These are phyloP conservation scores for Erucastrum elatum DNA, from an alignment of 345 rosid species.

Conservation along the genomic window DNA sequence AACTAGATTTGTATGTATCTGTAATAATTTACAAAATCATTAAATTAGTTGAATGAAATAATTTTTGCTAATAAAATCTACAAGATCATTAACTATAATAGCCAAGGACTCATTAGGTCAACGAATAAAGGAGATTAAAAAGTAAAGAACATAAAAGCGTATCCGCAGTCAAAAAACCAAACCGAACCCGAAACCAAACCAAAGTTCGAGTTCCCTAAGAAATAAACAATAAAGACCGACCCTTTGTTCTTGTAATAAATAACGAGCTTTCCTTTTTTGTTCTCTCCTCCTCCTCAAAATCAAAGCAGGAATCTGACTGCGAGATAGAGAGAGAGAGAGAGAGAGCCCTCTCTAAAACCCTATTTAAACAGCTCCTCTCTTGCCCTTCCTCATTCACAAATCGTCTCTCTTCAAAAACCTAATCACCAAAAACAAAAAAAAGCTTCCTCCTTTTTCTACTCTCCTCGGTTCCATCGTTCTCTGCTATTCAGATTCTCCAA, in stretches of 20 bases:
- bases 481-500: not conserved
- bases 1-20: not conserved
- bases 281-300: not conserved
- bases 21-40: not conserved
- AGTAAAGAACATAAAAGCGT: not conserved
- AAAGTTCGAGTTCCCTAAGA: not conserved
- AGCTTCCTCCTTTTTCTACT: slow-evolving; percentile 11
- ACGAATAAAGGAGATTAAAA: not conserved
- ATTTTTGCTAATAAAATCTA: not conserved
- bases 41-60: not conserved
- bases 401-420: not conserved
- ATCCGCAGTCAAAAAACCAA: not conserved
- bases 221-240: not conserved
- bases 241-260: not conserved
- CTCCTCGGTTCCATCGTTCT: slow-evolving; percentile 36
- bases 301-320: slow-evolving; percentile 1
- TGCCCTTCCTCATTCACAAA: not conserved
- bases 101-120: not conserved
- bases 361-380: slow-evolving; percentile 10
- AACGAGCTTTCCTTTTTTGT: not conserved
- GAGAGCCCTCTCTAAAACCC: slow-evolving; percentile 37
- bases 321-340: not conserved
- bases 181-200: not conserved
- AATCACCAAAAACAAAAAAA: not conserved
- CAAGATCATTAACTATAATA: not conserved